Base-by-base conservation (phyloP, 306 rosid genomes). In the Trifolium subterraneum region DNA sequence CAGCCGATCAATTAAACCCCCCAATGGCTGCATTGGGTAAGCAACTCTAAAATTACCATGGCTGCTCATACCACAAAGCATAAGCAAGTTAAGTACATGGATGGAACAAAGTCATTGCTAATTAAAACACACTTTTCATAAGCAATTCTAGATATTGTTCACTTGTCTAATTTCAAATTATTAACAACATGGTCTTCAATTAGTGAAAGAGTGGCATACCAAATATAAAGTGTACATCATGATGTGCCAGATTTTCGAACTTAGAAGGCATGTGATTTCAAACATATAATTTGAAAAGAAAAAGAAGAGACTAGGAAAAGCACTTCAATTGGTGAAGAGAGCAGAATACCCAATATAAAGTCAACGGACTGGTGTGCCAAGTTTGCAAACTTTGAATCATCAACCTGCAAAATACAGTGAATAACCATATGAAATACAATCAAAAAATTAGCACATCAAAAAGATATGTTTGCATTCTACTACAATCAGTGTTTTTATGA, bases 361-460 rank as follows among this genome's bases (percentile, higher is more conserved):
- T 93, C 97, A 48, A 84, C 91, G 6, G 98, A 96, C 87, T 89
- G 96, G 79, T 89, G 97, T 16, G 88, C 89, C 83, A 91, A 83
- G 82, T 88, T 93, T 19, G 81, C 78, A 78, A 91, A 88, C 81
- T 84, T 89, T 47, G 84, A 81, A 70, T 75, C 84, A 78, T 86
- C 85, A 80, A 81, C 84, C 98, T 93, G 84, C 75, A 81, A 80
- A 78, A 45, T 44, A 62, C 55, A 72, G 55, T n/a, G 19, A 33
- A 19, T 44, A 23, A 5, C 16, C 14, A 19, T 25, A 45, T 10
- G 27, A 70, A 72, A 52, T 15, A 61, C 19, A 83, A 31, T 44
- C 29, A n/a, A 47, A 59, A 56, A 60, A 61, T 16, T 3, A 50
- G 16, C 33, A 81, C 36, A 14, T 27, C 50, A 39, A 39, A 36